A percentile compares a stretch with the other conserved stretches of the same genome.
Conservation (phyloP, 768 basidiomycete species). For the Daedaleopsis sinensis region DNA sequence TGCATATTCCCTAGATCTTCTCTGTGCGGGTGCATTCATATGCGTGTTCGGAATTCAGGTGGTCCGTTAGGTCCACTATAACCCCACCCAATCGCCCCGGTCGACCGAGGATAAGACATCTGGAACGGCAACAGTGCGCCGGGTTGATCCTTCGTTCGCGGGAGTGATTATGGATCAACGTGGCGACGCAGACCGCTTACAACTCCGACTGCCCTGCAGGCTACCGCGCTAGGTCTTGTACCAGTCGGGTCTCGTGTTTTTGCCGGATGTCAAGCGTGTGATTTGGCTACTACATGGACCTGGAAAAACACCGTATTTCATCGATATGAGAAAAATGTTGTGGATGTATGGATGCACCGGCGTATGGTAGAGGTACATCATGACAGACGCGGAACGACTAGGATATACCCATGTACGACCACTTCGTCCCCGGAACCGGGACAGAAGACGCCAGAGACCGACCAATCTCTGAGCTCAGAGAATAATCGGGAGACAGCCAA, state of each 20-base stretch:
- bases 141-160: not conserved
- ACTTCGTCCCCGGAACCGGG: not conserved
- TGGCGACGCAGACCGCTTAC: no score
- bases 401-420: not conserved
- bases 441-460: not conserved
- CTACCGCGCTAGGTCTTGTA: no score
- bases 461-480: not conserved
- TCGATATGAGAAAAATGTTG: not conserved
- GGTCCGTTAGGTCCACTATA: not conserved
- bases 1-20: no score
- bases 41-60: not conserved
- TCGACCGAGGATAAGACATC: not conserved
- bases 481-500: constrained; percentile 21
- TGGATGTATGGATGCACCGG: no score
- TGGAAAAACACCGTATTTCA: not conserved
- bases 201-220: no score
- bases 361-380: not conserved
- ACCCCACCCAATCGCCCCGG: not conserved
- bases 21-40: no score
- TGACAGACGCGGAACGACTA: not conserved
- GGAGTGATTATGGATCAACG: not conserved
- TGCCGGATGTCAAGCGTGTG: no score
- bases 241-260: no score
- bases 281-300: no score
- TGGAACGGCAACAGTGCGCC: no score